phyloP scores from a whole-genome alignment of 116 monocot species.

The Thalassia testudinum region DNA sequence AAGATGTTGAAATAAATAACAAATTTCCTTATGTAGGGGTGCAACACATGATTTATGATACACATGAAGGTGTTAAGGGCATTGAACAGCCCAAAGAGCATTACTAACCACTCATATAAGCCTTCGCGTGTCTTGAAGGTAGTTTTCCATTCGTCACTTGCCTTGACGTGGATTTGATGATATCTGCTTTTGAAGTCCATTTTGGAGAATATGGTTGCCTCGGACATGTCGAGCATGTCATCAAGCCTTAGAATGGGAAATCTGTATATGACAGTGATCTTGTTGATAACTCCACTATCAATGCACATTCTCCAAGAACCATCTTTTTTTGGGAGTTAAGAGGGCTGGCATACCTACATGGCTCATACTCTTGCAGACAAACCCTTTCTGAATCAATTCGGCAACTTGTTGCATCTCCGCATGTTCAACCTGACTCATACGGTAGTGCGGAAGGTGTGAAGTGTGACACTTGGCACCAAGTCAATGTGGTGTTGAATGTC shows the following conservation, averaged over 20 bases:
- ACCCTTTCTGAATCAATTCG: background rate
- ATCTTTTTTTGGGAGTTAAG: background rate
- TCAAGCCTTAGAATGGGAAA: background rate
- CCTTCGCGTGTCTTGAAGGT: background rate
- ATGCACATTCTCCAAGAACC: slow-evolving; percentile 3
- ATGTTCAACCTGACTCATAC: background rate
- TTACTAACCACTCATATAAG: background rate
- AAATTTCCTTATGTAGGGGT: no score
- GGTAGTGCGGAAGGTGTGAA: background rate
- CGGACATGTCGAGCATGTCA: background rate
- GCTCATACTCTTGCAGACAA: background rate
- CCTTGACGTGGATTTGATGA: background rate
- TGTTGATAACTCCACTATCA: background rate
- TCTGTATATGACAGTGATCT: slow-evolving; percentile 2
- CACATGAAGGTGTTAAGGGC: background rate
- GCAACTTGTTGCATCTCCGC: background rate
- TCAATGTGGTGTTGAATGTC: background rate
- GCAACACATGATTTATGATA: background rate
- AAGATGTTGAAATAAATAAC: no score
- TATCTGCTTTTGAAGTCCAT: background rate
- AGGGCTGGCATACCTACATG: background rate
- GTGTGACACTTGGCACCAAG: background rate
- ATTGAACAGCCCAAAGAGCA: background rate
- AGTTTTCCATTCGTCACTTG: background rate
- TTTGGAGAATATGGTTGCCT: background rate